Evolutionary conservation across 1,139 yeast species (phyloP).

Genomic region (Zhuliangozyma parablackwelliae): DNA sequence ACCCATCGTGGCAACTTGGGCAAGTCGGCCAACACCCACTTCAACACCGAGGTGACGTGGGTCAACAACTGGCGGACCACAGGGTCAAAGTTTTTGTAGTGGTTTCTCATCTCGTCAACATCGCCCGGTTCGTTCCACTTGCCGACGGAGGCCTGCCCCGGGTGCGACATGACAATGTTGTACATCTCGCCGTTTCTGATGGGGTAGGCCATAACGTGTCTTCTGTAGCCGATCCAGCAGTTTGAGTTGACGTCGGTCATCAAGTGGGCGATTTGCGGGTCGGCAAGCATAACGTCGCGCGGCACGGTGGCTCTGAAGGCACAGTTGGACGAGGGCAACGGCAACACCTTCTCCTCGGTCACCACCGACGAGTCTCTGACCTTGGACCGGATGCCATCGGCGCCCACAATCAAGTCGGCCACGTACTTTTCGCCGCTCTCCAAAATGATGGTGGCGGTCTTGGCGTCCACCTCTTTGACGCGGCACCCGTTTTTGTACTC

Average conservation of each 20-base stretch:
- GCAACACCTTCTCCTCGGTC: constrained; percentile 11
- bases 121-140: constrained; percentile 11
- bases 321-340: constrained; percentile 10
- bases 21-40: constrained; percentile 11
- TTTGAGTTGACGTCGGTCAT: constrained; percentile 10
- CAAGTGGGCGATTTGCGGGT: constrained; percentile 9
- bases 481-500: constrained; percentile 14
- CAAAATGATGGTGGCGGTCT: constrained; percentile 15
- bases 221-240: constrained; percentile 11
- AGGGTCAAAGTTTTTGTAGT: constrained; percentile 10
- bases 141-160: constrained; percentile 11
- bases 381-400: constrained; percentile 31
- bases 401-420: constrained; percentile 33
- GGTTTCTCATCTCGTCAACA: constrained; percentile 10
- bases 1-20: constrained; percentile 11
- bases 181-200: constrained; percentile 13
- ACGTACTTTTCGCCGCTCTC: constrained; percentile 16
- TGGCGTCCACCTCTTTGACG: constrained; percentile 18
- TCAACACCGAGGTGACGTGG: constrained; percentile 8
- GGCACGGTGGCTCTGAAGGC: constrained; percentile 17
- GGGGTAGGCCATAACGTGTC: constrained; percentile 12
- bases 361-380: constrained; percentile 18
- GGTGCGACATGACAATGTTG: constrained; percentile 11
- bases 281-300: constrained; percentile 12
- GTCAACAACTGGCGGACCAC: constrained; percentile 9